phyloP scores from a whole-genome alignment of 352 stramenopile genomes.

The Globisporangium barbulae region DNA sequence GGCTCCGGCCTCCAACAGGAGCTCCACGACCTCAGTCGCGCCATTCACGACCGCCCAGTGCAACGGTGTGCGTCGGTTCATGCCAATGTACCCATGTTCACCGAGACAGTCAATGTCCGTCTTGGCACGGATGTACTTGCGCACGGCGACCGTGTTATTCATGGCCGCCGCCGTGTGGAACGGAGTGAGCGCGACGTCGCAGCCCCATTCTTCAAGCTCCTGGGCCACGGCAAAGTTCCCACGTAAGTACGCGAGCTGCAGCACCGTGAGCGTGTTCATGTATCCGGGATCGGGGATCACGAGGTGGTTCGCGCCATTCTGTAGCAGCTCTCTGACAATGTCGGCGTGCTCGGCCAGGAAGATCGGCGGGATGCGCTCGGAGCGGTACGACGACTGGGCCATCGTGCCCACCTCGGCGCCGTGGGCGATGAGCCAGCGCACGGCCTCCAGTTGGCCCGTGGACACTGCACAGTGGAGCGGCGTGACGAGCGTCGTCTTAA shows the following conservation, averaged over 20 bases:
- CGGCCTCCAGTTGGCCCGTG: constrained; percentile 59
- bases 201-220: constrained; percentile 76
- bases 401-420: constrained; percentile 48
- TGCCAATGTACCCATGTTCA: constrained; percentile 75
- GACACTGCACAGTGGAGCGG: constrained; percentile 78
- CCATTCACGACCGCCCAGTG: constrained; percentile 80
- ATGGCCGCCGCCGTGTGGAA: constrained; percentile 62
- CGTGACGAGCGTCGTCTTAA: constrained; percentile 81
- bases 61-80: constrained; percentile 75
- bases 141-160: constrained; percentile 54
- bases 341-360: constrained; percentile 71
- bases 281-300: constrained; percentile 68
- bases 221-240: constrained; percentile 74
- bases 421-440: constrained; percentile 65
- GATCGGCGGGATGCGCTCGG: constrained; percentile 69
- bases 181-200: constrained; percentile 74
- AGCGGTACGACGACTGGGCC: constrained; percentile 61
- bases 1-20: constrained; percentile 62
- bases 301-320: constrained; percentile 61
- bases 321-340: constrained; percentile 59
- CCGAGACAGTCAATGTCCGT: constrained; percentile 66
- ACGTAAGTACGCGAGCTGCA: constrained; percentile 76
- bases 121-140: constrained; percentile 60
- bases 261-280: constrained; percentile 77
- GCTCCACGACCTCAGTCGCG: constrained; percentile 45